Evolutionary conservation across 2,329 filamentous ascomycete genomes (phyloP), one percentile per base, ranked within the genome.

Genomic region (Aspergillus jensenii): DNA sequence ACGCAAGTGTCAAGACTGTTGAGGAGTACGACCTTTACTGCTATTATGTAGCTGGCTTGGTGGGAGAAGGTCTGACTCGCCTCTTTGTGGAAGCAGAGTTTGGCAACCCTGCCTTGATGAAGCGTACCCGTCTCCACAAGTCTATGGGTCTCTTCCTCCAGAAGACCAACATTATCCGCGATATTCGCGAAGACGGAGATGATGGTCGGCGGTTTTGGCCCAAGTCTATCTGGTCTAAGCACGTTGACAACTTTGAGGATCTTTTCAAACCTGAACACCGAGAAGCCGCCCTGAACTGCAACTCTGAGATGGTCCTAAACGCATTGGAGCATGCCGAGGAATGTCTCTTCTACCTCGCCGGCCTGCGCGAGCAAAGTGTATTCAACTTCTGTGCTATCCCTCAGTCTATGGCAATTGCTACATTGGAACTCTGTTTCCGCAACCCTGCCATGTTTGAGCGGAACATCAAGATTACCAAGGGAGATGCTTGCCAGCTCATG

Each of bases 361-460:
- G 90, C 47, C 86, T 99, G 63, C 88, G 89, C 65, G 95, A 99
- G 72, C 95, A 99, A 79, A 96, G 91, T 72, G 91, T 96, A 25
- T 99, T 99, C 86, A 99, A 99, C 83, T 99, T 99, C 75, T 92
- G 92, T 48, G 93, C 93, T 56, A 99, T 99, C 63, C 95, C 95
- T 2, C 95, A 99, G 76, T 82, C 87, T 63, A 99, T 99, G 95
- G 95, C 93, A 53, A 97, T 99, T 73, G 93, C 95, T 8, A 98
- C 93, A 0, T 79, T 98, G 43, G 93, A 97, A 67, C 81, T 91
- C 17, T 90, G 93, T 67, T 99, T 98, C 85, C 89, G 90, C 69
- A 99, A 99, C 76, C 90, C 90, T 21, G 83, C 82, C 59, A 87
- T 99, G 58, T 96, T 96, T 72, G 78, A 93, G 72, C 87, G 84